Evolutionary conservation across 192 early-diverging fungal species (phyloP), one percentile per base, ranked within the genome.

Genomic region (Pilobolus umbonatus): DNA sequence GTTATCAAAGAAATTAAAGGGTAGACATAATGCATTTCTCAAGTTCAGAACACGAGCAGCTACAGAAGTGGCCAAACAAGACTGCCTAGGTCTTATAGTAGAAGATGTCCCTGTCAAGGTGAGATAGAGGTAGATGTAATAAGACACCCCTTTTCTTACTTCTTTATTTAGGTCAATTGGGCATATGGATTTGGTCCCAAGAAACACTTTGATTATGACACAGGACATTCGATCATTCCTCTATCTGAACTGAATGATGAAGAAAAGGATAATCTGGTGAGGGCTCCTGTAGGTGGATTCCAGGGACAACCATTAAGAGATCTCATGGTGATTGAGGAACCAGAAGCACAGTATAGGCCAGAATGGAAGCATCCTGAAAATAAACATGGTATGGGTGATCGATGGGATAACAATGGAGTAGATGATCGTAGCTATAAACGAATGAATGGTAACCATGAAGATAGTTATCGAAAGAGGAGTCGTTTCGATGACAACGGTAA

Each of bases 151-250:
- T n/a, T n/a, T n/a, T 53, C 29, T 28, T 57, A 14, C 46, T 43
- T 19, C 40, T 43, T 19, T 45, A n/a, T 3, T 28, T 50, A 54
- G 61, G n/a, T 72, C 43, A 62, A 66, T 22, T 72, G 71, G 71
- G 71, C 71, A 14, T 72, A 51, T 60, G 65, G 71, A 2, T 72
- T 72, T 58, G 71, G 71, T 15, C 71, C 71, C 22, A 66, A 67
- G 35, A 54, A 45, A 42, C 53, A 56, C 11, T 72, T 72, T 51
- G 62, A 64, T 55, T 67, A 67, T 60, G 60, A 72, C 53, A 22
- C 30, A 29, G 69, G 69, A 3, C 60, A 62, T 47, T 61, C 64
- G 8, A 66, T 67, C 35, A 67, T 72, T 36, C 60, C 71, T 17
- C 42, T 72, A 24, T 22, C 25, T 17, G 54, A 62, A 32, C 36